Evolutionary conservation across 345 rosid species (phyloP).

Genomic region (Orychophragmus violaceus): DNA sequence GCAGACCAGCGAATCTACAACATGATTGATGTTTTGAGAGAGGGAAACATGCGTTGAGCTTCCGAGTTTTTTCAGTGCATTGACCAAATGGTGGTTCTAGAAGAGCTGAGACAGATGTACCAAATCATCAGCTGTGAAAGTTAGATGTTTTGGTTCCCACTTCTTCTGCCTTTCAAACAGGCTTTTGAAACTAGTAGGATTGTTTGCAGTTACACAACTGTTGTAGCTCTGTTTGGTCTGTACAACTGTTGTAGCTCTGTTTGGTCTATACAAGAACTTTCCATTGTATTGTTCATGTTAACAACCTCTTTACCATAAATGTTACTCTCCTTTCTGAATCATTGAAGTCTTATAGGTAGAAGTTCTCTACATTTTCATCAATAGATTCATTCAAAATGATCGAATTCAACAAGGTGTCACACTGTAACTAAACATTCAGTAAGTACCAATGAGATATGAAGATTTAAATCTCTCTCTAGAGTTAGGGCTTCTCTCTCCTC

Average conservation of each 20-base stretch:
- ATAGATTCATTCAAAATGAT: neutral
- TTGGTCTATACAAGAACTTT: neutral
- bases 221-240: neutral
- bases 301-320: neutral
- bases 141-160: conserved; percentile 4
- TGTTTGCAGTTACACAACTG: neutral
- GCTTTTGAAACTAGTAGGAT: conserved; percentile 7
- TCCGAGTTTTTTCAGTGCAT: neutral
- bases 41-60: conserved; percentile 63
- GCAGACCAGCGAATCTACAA: conserved; percentile 69
- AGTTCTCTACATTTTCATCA: neutral
- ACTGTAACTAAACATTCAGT: neutral
- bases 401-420: neutral
- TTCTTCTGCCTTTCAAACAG: neutral
- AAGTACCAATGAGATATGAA: too few species aligned
- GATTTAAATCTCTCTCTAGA: neutral
- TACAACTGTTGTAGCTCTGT: neutral
- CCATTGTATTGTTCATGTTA: conserved; percentile 6
- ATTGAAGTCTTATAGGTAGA: neutral
- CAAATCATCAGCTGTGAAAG: neutral
- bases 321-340: neutral
- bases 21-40: conserved; percentile 80
- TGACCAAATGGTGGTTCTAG: neutral
- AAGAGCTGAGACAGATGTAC: conserved; percentile 22
- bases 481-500: conserved; percentile 15